These are phyloP conservation scores for Kwoniella bestiolae DNA, from an alignment of 768 basidiomycete genomes.

Conservation along the genomic window DNA sequence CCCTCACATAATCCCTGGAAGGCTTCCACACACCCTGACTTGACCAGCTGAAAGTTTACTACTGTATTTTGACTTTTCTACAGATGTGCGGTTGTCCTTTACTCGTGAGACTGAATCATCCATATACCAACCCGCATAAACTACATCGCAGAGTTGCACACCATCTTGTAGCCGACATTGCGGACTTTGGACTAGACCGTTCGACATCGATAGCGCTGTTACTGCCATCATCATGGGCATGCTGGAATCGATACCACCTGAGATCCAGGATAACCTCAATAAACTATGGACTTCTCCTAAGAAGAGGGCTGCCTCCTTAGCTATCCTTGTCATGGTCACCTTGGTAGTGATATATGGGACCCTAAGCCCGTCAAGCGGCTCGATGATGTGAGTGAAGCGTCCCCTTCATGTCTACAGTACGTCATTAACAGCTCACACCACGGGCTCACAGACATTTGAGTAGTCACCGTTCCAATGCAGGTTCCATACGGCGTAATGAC, in stretches of 20 bases:
- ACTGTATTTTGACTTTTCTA: too few relatives aligned
- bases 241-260: conserved; percentile 8
- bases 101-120: too few relatives aligned
- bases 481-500: conserved; percentile 1
- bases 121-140: too few relatives aligned
- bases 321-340: neutral
- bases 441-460: neutral
- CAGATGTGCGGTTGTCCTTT: too few relatives aligned
- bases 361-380: neutral
- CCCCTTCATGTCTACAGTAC: neutral
- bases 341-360: neutral
- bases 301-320: neutral
- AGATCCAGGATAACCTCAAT: neutral
- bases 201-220: neutral
- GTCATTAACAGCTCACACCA: neutral
- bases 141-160: too few relatives aligned
- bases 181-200: neutral
- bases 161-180: neutral
- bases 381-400: neutral
- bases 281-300: conserved; percentile 5
- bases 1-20: too few relatives aligned
- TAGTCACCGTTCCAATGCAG: neutral
- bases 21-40: too few relatives aligned
- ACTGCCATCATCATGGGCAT: conserved; percentile 6
- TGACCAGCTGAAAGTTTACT: too few relatives aligned